Percentiles rank a stretch among this genome's conserved stretches.
These are phyloP conservation scores for Hirsutella thompsonii DNA, from an alignment of 2,329 filamentous ascomycete species.

Conservation along the genomic window DNA sequence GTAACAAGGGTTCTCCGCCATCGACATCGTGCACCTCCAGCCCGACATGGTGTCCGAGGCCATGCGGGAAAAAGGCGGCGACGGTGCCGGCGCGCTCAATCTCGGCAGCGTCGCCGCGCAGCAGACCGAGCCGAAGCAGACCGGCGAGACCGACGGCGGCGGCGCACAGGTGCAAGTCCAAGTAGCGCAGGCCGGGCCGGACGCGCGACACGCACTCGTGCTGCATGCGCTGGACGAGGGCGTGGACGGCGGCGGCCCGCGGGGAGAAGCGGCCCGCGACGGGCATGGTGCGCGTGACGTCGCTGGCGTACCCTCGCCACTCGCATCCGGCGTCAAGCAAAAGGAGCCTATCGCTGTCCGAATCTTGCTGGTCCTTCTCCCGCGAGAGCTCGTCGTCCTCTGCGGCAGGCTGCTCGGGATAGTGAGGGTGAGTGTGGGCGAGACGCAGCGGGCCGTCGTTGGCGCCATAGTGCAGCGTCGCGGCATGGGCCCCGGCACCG, in stretches of 20 bases:
- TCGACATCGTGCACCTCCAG: constrained; percentile 51
- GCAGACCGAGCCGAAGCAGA: constrained; percentile 57
- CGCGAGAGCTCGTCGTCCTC: too few relatives aligned
- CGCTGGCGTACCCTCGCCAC: constrained; percentile 73
- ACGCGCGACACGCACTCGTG: constrained; percentile 56
- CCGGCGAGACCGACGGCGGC: constrained; percentile 60
- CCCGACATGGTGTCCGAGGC: constrained; percentile 51
- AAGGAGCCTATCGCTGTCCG: constrained; percentile 39
- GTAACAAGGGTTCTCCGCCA: constrained; percentile 19
- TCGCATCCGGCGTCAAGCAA: constrained; percentile 84
- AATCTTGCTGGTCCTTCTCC: constrained; percentile 44
- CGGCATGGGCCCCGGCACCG: constrained; percentile 69
- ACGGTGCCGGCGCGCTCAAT: constrained; percentile 39
- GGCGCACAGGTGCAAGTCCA: constrained; percentile 60
- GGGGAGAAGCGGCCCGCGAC: constrained; percentile 54
- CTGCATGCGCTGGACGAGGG: constrained; percentile 73
- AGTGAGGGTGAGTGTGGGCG: too few relatives aligned
- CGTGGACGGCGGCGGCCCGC: constrained; percentile 62
- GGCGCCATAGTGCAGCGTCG: constrained; percentile 72
- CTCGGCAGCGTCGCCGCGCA: constrained; percentile 49
- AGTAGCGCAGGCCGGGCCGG: constrained; percentile 56
- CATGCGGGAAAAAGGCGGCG: constrained; percentile 53
- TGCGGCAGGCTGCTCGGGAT: too few relatives aligned
- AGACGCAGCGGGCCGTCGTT: constrained; percentile 69
- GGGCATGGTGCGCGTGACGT: constrained; percentile 82